phyloP scores from a whole-genome alignment of 129 eudicot species.

The Helianthus annuus region HanXRQr2.0-SUNRISE NC_035435.2:151011432-151011931 shows the following conservation, averaged over 20 bases:
- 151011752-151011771: constrained; percentile 41
- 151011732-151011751: neutral
- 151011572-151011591: constrained; percentile 91
- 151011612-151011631: constrained; percentile 98
- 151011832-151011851: constrained; percentile 73
- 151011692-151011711: constrained; percentile 31
- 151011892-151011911: too few species aligned
- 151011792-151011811: constrained; percentile 89
- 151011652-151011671: constrained; percentile 83
- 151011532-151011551: constrained; percentile 83
- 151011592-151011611: constrained; percentile 74
- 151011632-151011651: constrained; percentile 64
- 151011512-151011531: constrained; percentile 77
- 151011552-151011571: constrained; percentile 82
- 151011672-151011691: constrained; percentile 90
- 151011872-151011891: constrained; percentile 59
- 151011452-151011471: neutral
- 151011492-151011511: constrained; percentile 29
- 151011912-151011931: too few species aligned
- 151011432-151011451: neutral
- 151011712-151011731: neutral
- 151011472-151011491: neutral
- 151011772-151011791: constrained; percentile 70
- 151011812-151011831: constrained; percentile 62
- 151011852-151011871: constrained; percentile 70